phyloP scores from a whole-genome alignment of 78 protist genomes.

The Dictyostelium firmibasis region DNA sequence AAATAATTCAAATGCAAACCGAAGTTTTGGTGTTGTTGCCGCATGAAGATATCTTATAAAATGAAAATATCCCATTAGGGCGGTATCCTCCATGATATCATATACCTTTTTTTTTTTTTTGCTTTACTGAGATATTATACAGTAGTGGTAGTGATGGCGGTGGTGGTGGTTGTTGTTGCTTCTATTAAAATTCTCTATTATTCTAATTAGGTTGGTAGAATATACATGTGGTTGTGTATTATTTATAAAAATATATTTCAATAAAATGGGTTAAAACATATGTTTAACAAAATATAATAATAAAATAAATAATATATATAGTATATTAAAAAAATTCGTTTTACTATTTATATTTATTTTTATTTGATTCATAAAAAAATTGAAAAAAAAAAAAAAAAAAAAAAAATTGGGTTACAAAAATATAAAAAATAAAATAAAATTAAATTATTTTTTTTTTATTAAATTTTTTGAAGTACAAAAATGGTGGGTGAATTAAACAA shows the following conservation, averaged over 20 bases:
- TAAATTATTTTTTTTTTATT: too few relatives aligned
- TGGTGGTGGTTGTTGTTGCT: too few relatives aligned
- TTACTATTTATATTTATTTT: neutral
- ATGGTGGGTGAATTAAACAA: neutral
- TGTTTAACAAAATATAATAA: too few relatives aligned
- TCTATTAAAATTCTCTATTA: neutral
- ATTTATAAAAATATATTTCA: too few relatives aligned
- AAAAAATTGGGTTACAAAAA: neutral
- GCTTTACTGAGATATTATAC: neutral
- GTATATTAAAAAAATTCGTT: neutral
- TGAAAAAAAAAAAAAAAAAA: neutral
- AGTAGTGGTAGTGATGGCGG: too few relatives aligned
- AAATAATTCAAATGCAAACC: conserved; percentile 27
- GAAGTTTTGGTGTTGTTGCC: conserved; percentile 35
- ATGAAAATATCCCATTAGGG: conserved; percentile 42
- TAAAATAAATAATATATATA: too few relatives aligned
- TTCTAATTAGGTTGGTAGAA: neutral
- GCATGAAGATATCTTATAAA: conserved; percentile 45
- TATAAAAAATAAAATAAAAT: too few relatives aligned
- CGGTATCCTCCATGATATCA: conserved; percentile 41
- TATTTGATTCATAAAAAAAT: neutral
- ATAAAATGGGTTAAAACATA: neutral
- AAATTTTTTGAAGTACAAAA: too few relatives aligned
- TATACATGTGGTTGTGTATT: neutral
- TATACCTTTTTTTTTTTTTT: neutral